These are phyloP conservation scores for Sugiyamaella qingdaonensis DNA, from an alignment of 805 yeast species.

Conservation along the genomic window DNA sequence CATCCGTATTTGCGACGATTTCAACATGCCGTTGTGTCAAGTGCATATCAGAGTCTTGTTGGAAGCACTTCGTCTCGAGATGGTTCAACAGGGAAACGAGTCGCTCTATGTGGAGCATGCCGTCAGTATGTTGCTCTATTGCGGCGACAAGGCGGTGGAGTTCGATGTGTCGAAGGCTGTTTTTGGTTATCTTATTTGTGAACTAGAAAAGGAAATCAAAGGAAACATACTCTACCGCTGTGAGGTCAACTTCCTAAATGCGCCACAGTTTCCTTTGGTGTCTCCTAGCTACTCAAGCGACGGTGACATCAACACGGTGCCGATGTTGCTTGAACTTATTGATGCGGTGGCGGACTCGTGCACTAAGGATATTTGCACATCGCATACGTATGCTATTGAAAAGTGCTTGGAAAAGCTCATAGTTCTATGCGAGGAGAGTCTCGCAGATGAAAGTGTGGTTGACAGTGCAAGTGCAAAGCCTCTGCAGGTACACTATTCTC, in stretches of 20 bases:
- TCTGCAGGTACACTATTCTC: not conserved
- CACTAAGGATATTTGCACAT: conserved; percentile 12
- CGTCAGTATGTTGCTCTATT: not conserved
- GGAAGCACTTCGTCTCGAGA: not conserved
- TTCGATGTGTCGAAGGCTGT: conserved; percentile 2
- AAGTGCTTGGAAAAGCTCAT: conserved; percentile 19
- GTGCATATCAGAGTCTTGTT: conserved; percentile 11
- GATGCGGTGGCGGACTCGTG: conserved; percentile 26
- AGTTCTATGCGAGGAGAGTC: conserved; percentile 10
- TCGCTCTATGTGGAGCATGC: not conserved
- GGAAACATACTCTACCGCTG: conserved; percentile 16
- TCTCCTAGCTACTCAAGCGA: not conserved
- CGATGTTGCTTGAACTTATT: conserved; percentile 20
- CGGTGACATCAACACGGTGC: conserved; percentile 1
- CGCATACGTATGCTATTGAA: conserved; percentile 14
- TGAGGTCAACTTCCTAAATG: conserved; percentile 20
- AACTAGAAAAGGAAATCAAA: conserved; percentile 16
- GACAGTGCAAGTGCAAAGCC: not conserved
- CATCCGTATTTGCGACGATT: conserved; percentile 10
- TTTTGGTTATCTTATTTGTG: conserved; percentile 23
- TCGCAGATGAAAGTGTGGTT: conserved; percentile 9
- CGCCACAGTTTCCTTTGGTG: conserved; percentile 23
- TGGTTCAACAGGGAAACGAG: not conserved
- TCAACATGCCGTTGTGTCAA: conserved; percentile 21
- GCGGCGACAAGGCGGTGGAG: conserved; percentile 3